Conservation (phyloP, 495 filamentous ascomycete species). For the Penicillium ucsense region DNA sequence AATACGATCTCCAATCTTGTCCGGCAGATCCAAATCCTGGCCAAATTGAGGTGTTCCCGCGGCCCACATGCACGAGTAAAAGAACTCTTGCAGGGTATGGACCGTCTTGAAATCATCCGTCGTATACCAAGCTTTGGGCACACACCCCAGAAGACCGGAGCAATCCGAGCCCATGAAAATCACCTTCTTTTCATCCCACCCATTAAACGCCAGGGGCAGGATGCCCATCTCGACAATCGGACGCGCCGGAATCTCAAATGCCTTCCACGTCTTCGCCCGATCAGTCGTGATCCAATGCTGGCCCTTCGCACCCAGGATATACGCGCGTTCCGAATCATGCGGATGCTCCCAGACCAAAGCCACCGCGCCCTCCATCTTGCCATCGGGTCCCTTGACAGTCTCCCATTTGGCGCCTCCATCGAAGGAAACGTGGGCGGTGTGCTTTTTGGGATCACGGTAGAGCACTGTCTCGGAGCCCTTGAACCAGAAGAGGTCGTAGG, state of each 20-base stretch:
- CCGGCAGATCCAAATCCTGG: constrained; percentile 43
- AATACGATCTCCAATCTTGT: constrained; percentile 52
- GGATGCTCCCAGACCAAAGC: constrained; percentile 59
- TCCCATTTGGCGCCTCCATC: constrained; percentile 74
- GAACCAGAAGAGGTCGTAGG: constrained; percentile 70
- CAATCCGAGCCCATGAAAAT: constrained; percentile 71
- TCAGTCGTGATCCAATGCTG: constrained; percentile 74
- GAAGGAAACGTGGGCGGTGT: constrained; percentile 57
- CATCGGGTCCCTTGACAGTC: constrained; percentile 49
- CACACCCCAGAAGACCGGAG: constrained; percentile 20
- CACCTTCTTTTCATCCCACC: constrained; percentile 67
- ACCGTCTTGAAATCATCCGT: constrained; percentile 67
- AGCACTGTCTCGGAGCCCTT: constrained; percentile 71
- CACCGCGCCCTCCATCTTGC: constrained; percentile 43
- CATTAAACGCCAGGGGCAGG: constrained; percentile 60
- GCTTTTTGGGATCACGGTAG: constrained; percentile 44
- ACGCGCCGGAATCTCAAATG: constrained; percentile 50
- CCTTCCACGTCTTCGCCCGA: constrained; percentile 66
- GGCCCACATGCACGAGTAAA: constrained; percentile 74
- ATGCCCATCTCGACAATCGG: constrained; percentile 17
- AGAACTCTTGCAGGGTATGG: constrained; percentile 50
- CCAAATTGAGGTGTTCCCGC: constrained; percentile 63
- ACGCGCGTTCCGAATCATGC: constrained; percentile 67
- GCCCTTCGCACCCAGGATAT: constrained; percentile 54
- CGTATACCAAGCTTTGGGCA: constrained; percentile 60